Conservation (phyloP, 176 grass and related monocot species). For the Coix lacrymajobi region DNA sequence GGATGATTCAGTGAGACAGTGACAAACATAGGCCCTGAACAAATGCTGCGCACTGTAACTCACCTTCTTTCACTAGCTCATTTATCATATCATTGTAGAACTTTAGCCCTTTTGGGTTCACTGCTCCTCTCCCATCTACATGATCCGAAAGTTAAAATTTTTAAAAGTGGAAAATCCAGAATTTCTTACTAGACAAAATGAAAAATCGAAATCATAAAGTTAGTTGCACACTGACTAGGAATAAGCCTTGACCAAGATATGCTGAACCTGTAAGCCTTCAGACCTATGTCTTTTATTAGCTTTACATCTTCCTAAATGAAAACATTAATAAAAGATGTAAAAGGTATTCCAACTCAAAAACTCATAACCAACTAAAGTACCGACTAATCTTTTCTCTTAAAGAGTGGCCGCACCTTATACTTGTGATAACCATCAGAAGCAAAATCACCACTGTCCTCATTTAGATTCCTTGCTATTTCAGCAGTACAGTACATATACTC, state of each 20-base stretch:
- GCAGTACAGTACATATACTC: not conserved
- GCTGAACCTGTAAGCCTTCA: constrained; percentile 52
- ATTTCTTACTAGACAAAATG: not conserved
- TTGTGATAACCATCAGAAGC: constrained; percentile 54
- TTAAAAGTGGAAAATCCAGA: not conserved
- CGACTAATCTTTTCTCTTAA: not conserved
- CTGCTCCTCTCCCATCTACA: constrained; percentile 53
- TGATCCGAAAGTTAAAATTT: not conserved
- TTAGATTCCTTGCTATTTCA: constrained; percentile 34
- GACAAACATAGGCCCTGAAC: not conserved
- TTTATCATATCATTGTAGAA: constrained; percentile 55
- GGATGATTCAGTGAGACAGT: not conserved
- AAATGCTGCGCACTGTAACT: not conserved
- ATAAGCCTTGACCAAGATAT: constrained; percentile 65
- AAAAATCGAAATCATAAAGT: not conserved
- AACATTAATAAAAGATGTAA: not conserved
- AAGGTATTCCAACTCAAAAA: not conserved
- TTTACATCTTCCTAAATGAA: constrained; percentile 56
- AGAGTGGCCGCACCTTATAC: constrained; percentile 33
- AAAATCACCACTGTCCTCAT: constrained; percentile 31
- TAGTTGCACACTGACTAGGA: constrained; percentile 35
- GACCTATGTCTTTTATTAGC: constrained; percentile 40
- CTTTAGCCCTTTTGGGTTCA: constrained; percentile 48
- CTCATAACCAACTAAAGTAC: not conserved
- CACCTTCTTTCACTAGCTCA: constrained; percentile 41